Evolutionary conservation across 495 filamentous ascomycete genomes (phyloP).

Genomic region (Penicillium manginii): DNA sequence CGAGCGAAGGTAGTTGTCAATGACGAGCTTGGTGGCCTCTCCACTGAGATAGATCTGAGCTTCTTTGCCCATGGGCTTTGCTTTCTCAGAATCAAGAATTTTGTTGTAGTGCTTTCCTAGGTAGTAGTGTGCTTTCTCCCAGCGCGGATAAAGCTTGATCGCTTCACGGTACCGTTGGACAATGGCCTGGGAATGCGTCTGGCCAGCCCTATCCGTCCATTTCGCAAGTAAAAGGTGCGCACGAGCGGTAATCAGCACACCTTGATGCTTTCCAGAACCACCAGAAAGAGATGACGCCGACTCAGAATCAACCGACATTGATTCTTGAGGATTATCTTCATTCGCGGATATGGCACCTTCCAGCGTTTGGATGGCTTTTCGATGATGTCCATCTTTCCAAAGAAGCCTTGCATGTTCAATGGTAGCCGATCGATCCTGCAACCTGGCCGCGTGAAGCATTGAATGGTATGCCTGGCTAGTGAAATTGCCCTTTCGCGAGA

Average conservation of each 20-base stretch:
- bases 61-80: slow-evolving; percentile 68
- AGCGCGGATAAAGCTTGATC: slow-evolving; percentile 58
- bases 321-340: slow-evolving; percentile 54
- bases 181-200: slow-evolving; percentile 79
- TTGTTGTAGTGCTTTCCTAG: slow-evolving; percentile 98
- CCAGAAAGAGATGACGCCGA: slow-evolving; percentile 34
- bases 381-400: slow-evolving; percentile 93
- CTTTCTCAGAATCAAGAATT: slow-evolving; percentile 84
- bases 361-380: slow-evolving; percentile 90
- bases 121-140: slow-evolving; percentile 98
- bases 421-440: slow-evolving; percentile 81
- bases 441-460: slow-evolving; percentile 81
- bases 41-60: slow-evolving; percentile 64
- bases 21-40: slow-evolving; percentile 83
- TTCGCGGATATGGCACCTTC: slow-evolving; percentile 80
- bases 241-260: slow-evolving; percentile 47
- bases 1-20: slow-evolving; percentile 90
- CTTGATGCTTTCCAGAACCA: slow-evolving; percentile 45
- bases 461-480: slow-evolving; percentile 89
- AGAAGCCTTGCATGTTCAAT: slow-evolving; percentile 91
- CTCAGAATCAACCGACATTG: slow-evolving; percentile 47
- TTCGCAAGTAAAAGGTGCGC: slow-evolving; percentile 90
- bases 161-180: slow-evolving; percentile 79
- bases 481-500: slow-evolving; percentile 83
- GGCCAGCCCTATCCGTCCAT: slow-evolving; percentile 91